phyloP scores from a whole-genome alignment of 2,329 filamentous ascomycete species.

The Aspergillus thermomutatus region DNA sequence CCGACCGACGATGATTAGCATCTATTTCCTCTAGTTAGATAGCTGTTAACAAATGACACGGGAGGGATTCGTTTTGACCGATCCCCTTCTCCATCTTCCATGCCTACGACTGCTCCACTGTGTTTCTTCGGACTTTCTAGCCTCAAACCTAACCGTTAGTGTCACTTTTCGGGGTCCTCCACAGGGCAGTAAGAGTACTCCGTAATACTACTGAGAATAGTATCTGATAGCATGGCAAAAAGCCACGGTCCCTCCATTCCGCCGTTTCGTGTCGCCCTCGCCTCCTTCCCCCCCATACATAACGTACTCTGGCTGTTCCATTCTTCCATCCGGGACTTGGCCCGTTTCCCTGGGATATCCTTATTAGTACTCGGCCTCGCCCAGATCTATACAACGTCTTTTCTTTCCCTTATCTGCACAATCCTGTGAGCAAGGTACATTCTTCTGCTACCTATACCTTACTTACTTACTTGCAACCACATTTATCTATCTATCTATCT shows the following conservation, averaged over 20 bases:
- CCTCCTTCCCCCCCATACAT: neutral
- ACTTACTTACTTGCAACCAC: too few relatives aligned
- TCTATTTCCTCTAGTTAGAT: neutral
- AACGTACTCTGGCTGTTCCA: neutral
- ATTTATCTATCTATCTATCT: too few relatives aligned
- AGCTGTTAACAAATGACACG: neutral
- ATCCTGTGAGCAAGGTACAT: neutral
- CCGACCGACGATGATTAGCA: neutral
- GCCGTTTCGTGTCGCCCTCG: neutral
- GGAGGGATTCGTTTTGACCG: neutral
- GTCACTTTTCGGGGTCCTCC: neutral
- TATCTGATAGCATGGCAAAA: too few relatives aligned
- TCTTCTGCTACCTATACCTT: neutral
- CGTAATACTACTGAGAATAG: neutral
- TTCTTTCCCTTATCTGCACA: neutral
- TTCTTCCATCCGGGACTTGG: neutral
- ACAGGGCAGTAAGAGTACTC: neutral
- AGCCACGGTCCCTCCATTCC: neutral
- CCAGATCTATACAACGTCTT: neutral
- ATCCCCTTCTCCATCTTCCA: neutral
- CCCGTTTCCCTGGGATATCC: neutral
- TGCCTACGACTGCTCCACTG: constrained; percentile 14
- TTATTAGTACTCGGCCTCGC: neutral
- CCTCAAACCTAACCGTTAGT: constrained; percentile 7
- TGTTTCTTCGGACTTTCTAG: constrained; percentile 21